Percentiles rank a stretch among this genome's conserved stretches.
phyloP scores from a whole-genome alignment of 331 rosid species.

The Malus hybrid region DNA sequence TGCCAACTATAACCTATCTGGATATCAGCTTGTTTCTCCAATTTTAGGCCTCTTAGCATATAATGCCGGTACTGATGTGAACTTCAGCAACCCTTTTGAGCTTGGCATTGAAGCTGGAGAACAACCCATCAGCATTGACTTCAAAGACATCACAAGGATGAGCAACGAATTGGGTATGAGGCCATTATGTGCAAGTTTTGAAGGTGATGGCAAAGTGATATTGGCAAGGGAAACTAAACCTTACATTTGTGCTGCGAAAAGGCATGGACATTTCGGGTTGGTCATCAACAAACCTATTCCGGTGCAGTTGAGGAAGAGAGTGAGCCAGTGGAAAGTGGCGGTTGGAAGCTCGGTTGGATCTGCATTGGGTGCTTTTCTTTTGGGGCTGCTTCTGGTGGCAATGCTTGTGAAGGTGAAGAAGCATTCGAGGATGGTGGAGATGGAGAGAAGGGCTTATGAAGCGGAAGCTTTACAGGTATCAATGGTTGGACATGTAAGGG shows the following conservation, averaged over 20 bases:
- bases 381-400: conserved; percentile 84
- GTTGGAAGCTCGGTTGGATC: conserved; percentile 83
- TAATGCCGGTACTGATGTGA: conserved; percentile 53
- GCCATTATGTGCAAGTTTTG: conserved; percentile 78
- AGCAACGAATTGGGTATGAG: conserved; percentile 15
- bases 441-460: conserved; percentile 88
- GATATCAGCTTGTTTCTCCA: conserved; percentile 78
- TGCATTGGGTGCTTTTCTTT: conserved; percentile 70
- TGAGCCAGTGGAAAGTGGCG: conserved; percentile 71
- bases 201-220: conserved; percentile 63
- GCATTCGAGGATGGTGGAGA: conserved; percentile 66
- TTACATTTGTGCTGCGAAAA: conserved; percentile 51
- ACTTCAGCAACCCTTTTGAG: conserved; percentile 66
- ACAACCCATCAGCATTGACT: conserved; percentile 62
- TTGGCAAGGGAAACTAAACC: conserved; percentile 44
- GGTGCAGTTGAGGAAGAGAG: conserved; percentile 37
- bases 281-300: conserved; percentile 44
- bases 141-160: conserved; percentile 38
- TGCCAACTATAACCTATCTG: conserved; percentile 56
- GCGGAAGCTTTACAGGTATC: conserved; percentile 96
- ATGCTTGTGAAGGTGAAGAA: conserved; percentile 90
- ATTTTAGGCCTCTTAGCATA: conserved; percentile 75
- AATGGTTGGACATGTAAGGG: conserved; percentile 95
- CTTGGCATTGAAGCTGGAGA: conserved; percentile 58
- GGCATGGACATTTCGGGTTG: conserved; percentile 85